Percentiles rank a stretch among this genome's conserved stretches.
These are phyloP conservation scores for Pouteria glomerata DNA, from an alignment of 148 eudicot genomes.

Conservation along the genomic window DNA sequence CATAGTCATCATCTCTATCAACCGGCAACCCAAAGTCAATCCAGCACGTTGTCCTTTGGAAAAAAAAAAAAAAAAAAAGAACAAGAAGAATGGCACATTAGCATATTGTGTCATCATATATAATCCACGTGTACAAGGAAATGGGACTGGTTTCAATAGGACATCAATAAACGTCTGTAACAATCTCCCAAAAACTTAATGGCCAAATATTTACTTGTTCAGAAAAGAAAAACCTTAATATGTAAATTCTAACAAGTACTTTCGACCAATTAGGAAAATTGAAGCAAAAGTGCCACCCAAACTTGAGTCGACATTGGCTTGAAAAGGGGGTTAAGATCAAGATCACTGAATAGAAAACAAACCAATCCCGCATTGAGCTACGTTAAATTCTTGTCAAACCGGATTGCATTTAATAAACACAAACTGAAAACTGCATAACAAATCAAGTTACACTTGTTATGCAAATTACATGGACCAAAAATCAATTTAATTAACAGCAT, in stretches of 20 bases:
- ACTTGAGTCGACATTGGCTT: neutral
- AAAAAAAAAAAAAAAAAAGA: neutral
- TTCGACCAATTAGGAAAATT: neutral
- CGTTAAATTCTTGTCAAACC: neutral
- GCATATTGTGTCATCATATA: neutral
- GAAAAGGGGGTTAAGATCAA: neutral
- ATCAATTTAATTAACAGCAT: neutral
- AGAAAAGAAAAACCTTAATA: neutral
- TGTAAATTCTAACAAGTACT: too few relatives aligned
- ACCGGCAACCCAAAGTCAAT: conserved; percentile 80
- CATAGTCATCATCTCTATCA: conserved; percentile 37
- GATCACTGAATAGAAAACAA: neutral
- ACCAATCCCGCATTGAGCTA: neutral
- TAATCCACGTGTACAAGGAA: neutral
- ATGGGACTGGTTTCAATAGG: neutral
- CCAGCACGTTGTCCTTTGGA: conserved; percentile 78
- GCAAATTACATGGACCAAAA: too few relatives aligned
- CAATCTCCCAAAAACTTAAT: neutral
- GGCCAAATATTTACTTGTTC: neutral
- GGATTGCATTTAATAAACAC: neutral
- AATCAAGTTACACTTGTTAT: neutral
- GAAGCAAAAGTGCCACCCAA: neutral
- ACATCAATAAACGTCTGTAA: neutral
- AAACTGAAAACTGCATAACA: neutral
- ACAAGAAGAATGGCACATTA: neutral